Conservation (phyloP, 495 filamentous ascomycete genomes). For the Halenospora varia region DNA sequence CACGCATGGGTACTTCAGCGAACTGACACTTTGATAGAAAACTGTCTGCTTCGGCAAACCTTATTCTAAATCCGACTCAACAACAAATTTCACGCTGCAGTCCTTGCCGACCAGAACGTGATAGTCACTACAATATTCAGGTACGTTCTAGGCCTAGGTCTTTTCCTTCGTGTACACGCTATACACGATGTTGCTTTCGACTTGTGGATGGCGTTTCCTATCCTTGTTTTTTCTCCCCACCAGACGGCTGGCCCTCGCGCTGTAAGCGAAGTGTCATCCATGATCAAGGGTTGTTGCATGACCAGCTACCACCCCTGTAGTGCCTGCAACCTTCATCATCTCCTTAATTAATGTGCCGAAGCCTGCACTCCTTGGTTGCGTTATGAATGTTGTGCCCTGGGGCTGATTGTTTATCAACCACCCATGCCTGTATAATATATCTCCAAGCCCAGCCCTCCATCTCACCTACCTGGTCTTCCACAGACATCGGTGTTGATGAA, state of each 20-base stretch:
- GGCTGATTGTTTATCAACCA: slow-evolving; percentile 19
- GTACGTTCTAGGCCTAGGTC: slow-evolving; percentile 18
- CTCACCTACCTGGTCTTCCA: slow-evolving; percentile 24
- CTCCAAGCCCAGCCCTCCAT: slow-evolving; percentile 17
- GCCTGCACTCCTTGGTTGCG: slow-evolving; percentile 15
- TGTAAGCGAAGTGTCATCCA: slow-evolving; percentile 23
- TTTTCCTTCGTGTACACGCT: neutral
- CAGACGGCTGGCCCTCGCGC: neutral
- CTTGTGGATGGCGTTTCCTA: slow-evolving; percentile 14
- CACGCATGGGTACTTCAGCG: slow-evolving; percentile 5
- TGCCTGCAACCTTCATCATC: slow-evolving; percentile 22
- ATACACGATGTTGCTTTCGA: slow-evolving; percentile 10
- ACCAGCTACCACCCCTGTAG: slow-evolving; percentile 12
- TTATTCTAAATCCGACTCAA: neutral
- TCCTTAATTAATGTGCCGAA: slow-evolving; percentile 29
- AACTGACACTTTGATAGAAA: slow-evolving; percentile 10
- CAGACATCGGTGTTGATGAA: slow-evolving; percentile 16
- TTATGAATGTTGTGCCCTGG: slow-evolving; percentile 1
- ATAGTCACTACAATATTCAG: slow-evolving; percentile 5
- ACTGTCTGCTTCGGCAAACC: neutral
- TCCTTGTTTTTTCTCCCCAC: slow-evolving; percentile 9
- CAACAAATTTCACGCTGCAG: neutral
- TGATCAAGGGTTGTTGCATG: slow-evolving; percentile 19
- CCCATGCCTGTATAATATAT: slow-evolving; percentile 27
- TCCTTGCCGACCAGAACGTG: neutral